phyloP scores from a whole-genome alignment of 257 asterid species.

The Fraxinus quadrangulata region DNA sequence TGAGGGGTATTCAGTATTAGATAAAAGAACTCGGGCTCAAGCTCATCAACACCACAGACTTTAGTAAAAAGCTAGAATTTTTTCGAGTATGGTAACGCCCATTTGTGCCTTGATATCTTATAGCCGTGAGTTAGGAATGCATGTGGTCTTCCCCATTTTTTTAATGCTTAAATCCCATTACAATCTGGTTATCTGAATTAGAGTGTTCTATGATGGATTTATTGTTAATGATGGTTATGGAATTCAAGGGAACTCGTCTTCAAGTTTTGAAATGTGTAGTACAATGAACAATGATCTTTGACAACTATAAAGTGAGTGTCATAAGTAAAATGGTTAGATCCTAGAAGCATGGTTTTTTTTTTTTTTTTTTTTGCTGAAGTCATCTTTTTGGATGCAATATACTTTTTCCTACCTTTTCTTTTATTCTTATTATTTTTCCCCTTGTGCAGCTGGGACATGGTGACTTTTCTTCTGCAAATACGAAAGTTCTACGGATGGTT shows the following conservation, averaged over 20 bases:
- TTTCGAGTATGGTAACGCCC: not conserved
- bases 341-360: not conserved
- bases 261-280: not conserved
- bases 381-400: not conserved
- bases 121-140: not conserved
- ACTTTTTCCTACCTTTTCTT: not conserved
- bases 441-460: slow-evolving; percentile 90
- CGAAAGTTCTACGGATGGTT: slow-evolving; percentile 96
- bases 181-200: not conserved
- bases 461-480: slow-evolving; percentile 85
- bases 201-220: not conserved
- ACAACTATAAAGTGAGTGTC: not conserved
- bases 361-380: not conserved
- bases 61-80: slow-evolving; percentile 19
- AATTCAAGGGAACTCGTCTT: not conserved
- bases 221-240: not conserved
- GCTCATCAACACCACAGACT: slow-evolving; percentile 5
- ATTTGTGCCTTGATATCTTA: not conserved
- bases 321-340: not conserved
- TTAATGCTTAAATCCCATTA: not conserved
- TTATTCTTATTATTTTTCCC: slow-evolving; percentile 18
- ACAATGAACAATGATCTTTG: not conserved
- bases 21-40: slow-evolving; percentile 6
- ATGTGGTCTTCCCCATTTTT: not conserved
- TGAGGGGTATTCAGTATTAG: not conserved